phyloP scores from a whole-genome alignment of 2,329 filamentous ascomycete species.

The Fusarium avenaceum region DNA sequence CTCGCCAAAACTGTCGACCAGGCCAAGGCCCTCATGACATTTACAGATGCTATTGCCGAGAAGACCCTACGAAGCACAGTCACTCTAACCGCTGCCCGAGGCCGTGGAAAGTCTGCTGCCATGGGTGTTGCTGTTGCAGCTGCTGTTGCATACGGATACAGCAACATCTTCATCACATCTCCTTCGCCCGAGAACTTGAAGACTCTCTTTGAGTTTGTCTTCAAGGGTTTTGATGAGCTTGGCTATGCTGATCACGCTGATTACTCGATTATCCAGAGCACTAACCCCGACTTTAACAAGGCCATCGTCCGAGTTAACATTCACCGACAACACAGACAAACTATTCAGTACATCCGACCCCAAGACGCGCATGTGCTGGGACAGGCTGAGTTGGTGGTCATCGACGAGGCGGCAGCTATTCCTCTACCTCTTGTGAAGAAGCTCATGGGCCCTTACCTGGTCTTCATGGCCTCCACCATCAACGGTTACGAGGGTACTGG shows the following conservation, averaged over 20 bases:
- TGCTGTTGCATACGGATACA: constrained; percentile 95
- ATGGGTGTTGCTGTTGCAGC: constrained; percentile 94
- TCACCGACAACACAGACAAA: constrained; percentile 93
- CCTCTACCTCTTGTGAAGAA: constrained; percentile 92
- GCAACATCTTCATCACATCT: constrained; percentile 99
- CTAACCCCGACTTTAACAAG: constrained; percentile 99
- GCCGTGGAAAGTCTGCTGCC: constrained; percentile 96
- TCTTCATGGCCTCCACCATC: constrained; percentile 99
- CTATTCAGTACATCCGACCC: constrained; percentile 97
- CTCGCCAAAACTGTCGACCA: constrained; percentile 94
- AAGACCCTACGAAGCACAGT: constrained; percentile 96
- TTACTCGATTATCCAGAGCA: constrained; percentile 98
- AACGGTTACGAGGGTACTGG: constrained; percentile 99
- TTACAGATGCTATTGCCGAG: constrained; percentile 95
- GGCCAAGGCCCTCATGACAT: constrained; percentile 95
- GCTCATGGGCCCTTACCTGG: constrained; percentile 94
- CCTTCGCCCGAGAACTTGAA: constrained; percentile 98
- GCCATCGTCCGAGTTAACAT: constrained; percentile 97
- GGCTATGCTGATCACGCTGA: constrained; percentile 95
- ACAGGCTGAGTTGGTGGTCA: constrained; percentile 94
- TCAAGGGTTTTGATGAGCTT: constrained; percentile 96
- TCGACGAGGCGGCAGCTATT: constrained; percentile 97
- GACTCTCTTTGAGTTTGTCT: constrained; percentile 97
- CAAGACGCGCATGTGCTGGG: constrained; percentile 96
- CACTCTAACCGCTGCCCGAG: constrained; percentile 91